phyloP scores from a whole-genome alignment of 129 eudicot species.

The Smallanthus sonchifolius region DNA sequence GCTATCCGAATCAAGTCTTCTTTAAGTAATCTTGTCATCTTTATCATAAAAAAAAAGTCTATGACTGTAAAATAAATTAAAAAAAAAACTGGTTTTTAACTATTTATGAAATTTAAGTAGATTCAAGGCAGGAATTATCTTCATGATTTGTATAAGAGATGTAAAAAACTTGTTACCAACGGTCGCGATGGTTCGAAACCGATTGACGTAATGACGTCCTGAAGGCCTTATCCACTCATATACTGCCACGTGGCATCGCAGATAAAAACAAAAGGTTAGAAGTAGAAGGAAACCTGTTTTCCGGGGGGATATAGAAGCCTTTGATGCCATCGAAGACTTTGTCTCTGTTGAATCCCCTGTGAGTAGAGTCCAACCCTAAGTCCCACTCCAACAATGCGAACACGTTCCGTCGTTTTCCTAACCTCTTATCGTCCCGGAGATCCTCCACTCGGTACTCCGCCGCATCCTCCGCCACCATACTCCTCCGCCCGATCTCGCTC shows the following conservation, averaged over 20 bases:
- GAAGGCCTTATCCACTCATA: background rate
- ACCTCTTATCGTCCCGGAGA: slow-evolving; percentile 12
- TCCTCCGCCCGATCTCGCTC: slow-evolving; percentile 14
- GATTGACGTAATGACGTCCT: background rate
- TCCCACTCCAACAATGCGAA: slow-evolving; percentile 46
- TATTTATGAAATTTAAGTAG: background rate
- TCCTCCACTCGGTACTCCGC: slow-evolving; percentile 27
- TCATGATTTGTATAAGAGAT: background rate
- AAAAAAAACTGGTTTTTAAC: too few species aligned
- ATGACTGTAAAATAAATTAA: too few species aligned
- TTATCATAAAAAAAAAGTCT: too few species aligned
- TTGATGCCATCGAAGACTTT: slow-evolving; percentile 50
- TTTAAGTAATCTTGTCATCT: too few species aligned
- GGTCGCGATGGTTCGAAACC: background rate
- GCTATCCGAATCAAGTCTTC: too few species aligned
- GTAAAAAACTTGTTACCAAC: background rate
- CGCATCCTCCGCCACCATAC: slow-evolving; percentile 3
- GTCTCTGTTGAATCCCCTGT: slow-evolving; percentile 34
- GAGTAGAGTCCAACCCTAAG: slow-evolving; percentile 29
- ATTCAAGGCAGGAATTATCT: background rate
- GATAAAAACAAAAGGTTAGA: background rate
- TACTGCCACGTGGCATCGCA: background rate
- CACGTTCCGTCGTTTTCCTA: slow-evolving; percentile 28
- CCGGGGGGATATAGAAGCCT: slow-evolving; percentile 51
- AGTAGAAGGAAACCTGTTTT: slow-evolving; percentile 43